Base-by-base conservation (phyloP, 768 basidiomycete species). In the Amanita polypyramis region DNA sequence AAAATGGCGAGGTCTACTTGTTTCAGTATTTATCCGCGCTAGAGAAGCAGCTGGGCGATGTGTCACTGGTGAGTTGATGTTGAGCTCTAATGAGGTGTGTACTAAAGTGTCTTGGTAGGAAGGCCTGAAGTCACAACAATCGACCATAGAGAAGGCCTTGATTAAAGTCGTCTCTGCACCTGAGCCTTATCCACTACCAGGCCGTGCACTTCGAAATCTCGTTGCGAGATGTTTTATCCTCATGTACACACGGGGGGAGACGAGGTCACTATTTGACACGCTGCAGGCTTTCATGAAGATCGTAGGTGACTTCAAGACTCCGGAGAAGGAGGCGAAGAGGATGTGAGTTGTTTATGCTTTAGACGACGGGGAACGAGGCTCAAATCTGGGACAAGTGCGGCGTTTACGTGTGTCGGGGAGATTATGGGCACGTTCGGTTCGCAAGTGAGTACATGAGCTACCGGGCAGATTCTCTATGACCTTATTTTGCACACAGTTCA, bases 331-430 rank as follows among this genome's bases (percentile, higher is more conserved):
- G 45, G 61, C 68, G 2, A 68, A 73, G 51, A 80, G 81, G 57
- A 82, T 84, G 86, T 88, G 57, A 57, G 85, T 61, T 5, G 43
- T 23, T 32, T 15, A 29, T 9, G 7, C 15, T 14, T 7, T n/a
- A 4, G 25, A n/a, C 3, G 14, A 15, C n/a, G 23, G 25, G 32
- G 19, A 5, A 14, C 33, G 7, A 33, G 32, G 8, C 17, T 10
- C 14, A 20, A 5, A 4, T 15, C n/a, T 23, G 14, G 7, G 10
- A 25, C 8, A 50, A 93, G 90, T 51, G 87, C 91, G 9, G 82
- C 88, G 2, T 81, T 92, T 59, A 88, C 82, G 52, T 84, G 85
- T 51, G 77, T 94, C 19, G 94, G 92, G 2, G 91, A 95, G 60
- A 64, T 97, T 6, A 97, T 97, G 87, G 75, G 69, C 21, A 70